Evolutionary conservation across 768 basidiomycete species (phyloP).

Genomic region (Mycena belliarum): DNA sequence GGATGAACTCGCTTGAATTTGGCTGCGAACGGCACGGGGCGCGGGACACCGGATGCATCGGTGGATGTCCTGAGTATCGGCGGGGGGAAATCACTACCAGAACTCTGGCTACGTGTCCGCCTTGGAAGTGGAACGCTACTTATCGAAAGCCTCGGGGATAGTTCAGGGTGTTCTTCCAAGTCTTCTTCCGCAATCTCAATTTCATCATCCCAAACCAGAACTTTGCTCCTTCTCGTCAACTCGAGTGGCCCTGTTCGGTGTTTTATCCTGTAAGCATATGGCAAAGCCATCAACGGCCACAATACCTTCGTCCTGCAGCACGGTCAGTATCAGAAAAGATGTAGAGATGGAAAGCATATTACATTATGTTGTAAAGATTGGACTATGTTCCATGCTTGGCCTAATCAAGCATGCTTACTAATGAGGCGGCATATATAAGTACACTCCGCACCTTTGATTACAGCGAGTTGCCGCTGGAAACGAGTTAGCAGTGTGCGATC

Average conservation of each 20-base stretch:
- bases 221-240: conserved; percentile 78
- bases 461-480: conserved; percentile 80
- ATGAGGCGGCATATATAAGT: neutral
- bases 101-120: conserved; percentile 59
- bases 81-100: conserved; percentile 73
- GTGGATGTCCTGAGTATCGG: conserved; percentile 65
- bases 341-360: conserved; percentile 30
- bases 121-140: conserved; percentile 61
- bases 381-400: conserved; percentile 89
- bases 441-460: conserved; percentile 67
- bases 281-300: neutral
- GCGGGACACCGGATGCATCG: conserved; percentile 60
- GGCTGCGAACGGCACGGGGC: conserved; percentile 82
- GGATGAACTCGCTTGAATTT: conserved; percentile 84
- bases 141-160: conserved; percentile 63
- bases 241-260: conserved; percentile 79
- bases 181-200: conserved; percentile 68
- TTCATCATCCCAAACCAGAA: conserved; percentile 86
- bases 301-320: conserved; percentile 69
- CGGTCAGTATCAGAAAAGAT: neutral
- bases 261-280: conserved; percentile 12
- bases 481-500: conserved; percentile 2
- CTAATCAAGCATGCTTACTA: conserved; percentile 23
- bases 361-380: conserved; percentile 80
- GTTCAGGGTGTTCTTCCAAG: conserved; percentile 41